Evolutionary conservation across 2,329 filamentous ascomycete genomes (phyloP).

Genomic region (Colletotrichum sp.): DNA sequence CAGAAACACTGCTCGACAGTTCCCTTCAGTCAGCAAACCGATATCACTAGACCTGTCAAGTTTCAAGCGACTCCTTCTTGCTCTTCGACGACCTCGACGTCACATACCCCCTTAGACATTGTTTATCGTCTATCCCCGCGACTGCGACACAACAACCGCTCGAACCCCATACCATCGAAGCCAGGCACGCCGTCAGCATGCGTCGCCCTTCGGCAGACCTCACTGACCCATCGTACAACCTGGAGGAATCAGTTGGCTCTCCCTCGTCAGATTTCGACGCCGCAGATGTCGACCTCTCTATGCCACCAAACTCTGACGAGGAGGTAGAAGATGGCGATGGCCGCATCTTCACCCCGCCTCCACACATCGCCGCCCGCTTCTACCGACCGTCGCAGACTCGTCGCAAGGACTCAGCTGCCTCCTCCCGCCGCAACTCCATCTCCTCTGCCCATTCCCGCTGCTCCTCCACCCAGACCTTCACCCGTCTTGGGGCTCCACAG

Average conservation of each 20-base stretch:
- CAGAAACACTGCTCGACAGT: not conserved
- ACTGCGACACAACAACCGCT: conserved; percentile 1
- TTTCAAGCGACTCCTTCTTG: not conserved
- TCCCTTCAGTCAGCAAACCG: not conserved
- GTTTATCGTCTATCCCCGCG: not conserved
- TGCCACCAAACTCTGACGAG: conserved; percentile 39
- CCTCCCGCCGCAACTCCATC: conserved; percentile 80
- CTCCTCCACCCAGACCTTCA: conserved; percentile 62
- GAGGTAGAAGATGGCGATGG: conserved; percentile 39
- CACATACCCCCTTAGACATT: not conserved
- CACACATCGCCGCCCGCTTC: conserved; percentile 80
- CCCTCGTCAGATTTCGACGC: conserved; percentile 31
- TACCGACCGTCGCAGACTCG: conserved; percentile 71
- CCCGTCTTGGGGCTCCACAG: conserved; percentile 62
- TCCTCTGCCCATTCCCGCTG: conserved; percentile 77
- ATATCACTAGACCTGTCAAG: not conserved
- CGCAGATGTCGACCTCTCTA: conserved; percentile 39
- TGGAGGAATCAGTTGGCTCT: conserved; percentile 38
- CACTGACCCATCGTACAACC: conserved; percentile 45
- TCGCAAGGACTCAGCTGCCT: conserved; percentile 77
- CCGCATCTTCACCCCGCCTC: conserved; percentile 66
- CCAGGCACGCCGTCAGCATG: conserved; percentile 37
- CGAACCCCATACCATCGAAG: not conserved
- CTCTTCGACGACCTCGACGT: not conserved
- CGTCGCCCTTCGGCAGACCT: conserved; percentile 46